Percentiles rank a stretch among this genome's conserved stretches.
Conservation (phyloP, 768 basidiomycete species). For the Punctularia strigosozonata region DNA sequence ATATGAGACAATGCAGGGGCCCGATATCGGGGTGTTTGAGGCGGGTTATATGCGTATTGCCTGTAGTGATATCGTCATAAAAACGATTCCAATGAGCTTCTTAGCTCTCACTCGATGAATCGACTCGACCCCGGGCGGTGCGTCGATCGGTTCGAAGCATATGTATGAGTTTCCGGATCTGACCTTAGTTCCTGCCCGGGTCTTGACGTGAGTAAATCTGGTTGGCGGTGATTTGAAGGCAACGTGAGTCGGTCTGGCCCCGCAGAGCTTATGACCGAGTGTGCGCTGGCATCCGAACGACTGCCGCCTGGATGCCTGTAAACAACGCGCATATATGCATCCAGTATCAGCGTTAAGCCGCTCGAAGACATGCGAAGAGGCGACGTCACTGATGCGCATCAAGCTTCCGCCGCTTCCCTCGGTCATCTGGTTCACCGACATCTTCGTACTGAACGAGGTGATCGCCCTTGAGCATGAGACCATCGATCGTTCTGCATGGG, state of each 20-base stretch:
- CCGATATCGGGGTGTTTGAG: constrained; percentile 29
- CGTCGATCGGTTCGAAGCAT: background rate
- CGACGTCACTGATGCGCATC: constrained; percentile 16
- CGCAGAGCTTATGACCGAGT: constrained; percentile 39
- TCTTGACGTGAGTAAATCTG: constrained; percentile 18
- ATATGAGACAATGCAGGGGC: constrained; percentile 26
- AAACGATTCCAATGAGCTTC: background rate
- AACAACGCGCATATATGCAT: no score
- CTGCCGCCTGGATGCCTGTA: constrained; percentile 8
- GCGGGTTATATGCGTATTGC: constrained; percentile 54
- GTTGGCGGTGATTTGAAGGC: constrained; percentile 44
- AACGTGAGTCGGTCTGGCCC: constrained; percentile 60
- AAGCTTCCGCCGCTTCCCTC: constrained; percentile 55
- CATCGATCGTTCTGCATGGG: constrained; percentile 33
- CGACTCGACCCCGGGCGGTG: constrained; percentile 39
- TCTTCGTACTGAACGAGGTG: constrained; percentile 21
- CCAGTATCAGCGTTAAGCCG: background rate
- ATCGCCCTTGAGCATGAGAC: constrained; percentile 29
- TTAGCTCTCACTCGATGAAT: constrained; percentile 31
- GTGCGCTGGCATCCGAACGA: constrained; percentile 45
- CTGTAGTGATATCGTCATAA: constrained; percentile 21
- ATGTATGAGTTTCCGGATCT: constrained; percentile 1
- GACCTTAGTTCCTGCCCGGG: background rate
- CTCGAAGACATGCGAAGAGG: constrained; percentile 3
- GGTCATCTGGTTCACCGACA: constrained; percentile 30